A percentile compares a stretch with the other conserved stretches of the same genome.
phyloP scores from a whole-genome alignment of 2,329 filamentous ascomycete genomes.

The Trichothecium sympodiale region DNA sequence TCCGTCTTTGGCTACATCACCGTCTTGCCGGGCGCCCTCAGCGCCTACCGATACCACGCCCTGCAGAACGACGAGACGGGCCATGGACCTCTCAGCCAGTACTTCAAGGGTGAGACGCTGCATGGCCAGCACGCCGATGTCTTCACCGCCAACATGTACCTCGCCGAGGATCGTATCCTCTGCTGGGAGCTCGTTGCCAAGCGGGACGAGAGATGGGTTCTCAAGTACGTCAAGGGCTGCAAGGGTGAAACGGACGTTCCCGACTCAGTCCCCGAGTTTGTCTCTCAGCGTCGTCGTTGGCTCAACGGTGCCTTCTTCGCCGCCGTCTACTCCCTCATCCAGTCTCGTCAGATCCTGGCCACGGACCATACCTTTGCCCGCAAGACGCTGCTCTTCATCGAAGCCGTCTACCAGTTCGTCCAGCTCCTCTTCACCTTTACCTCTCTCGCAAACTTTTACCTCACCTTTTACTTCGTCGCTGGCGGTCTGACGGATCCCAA shows the following conservation, averaged over 20 bases:
- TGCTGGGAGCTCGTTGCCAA: constrained; percentile 97
- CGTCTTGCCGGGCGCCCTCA: constrained; percentile 86
- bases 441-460: constrained; percentile 96
- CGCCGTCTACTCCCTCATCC: constrained; percentile 91
- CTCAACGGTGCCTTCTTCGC: constrained; percentile 98
- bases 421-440: constrained; percentile 95
- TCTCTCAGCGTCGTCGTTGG: constrained; percentile 93
- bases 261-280: constrained; percentile 89
- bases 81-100: constrained; percentile 89
- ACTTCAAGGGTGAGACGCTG: constrained; percentile 97
- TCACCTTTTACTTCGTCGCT: constrained; percentile 96
- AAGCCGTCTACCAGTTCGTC: constrained; percentile 91
- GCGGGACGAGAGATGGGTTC: constrained; percentile 84
- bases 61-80: constrained; percentile 94
- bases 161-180: constrained; percentile 80
- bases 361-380: constrained; percentile 86
- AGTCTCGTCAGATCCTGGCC: constrained; percentile 84
- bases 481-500: constrained; percentile 71
- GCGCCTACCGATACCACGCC: constrained; percentile 90
- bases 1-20: constrained; percentile 98
- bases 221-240: constrained; percentile 96
- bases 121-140: constrained; percentile 95
- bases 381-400: constrained; percentile 85
- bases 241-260: constrained; percentile 97
- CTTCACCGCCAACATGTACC: constrained; percentile 94